Conservation (phyloP, 768 basidiomycete species). For the Suillus bovinus region DNA sequence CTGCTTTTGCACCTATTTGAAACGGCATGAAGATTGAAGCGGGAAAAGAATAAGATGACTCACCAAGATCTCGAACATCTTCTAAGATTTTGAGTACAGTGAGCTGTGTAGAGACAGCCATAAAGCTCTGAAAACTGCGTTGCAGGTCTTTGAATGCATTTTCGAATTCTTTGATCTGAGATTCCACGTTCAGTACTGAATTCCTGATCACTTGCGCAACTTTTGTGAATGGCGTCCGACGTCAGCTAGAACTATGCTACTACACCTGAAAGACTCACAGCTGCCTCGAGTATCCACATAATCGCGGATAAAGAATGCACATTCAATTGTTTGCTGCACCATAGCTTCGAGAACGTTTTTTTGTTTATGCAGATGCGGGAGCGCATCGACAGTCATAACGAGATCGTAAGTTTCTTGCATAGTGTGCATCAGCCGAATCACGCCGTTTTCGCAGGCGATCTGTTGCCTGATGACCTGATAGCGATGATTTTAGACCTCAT, state of each 20-base stretch:
- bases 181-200: neutral
- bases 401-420: constrained; percentile 3
- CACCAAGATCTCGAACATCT: neutral
- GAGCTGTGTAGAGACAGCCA: neutral
- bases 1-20: constrained; percentile 6
- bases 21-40: neutral
- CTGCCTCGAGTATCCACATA: constrained; percentile 25
- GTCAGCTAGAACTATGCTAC: neutral
- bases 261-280: constrained; percentile 14
- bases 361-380: neutral
- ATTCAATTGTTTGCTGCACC: constrained; percentile 26
- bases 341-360: constrained; percentile 10
- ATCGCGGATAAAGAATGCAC: constrained; percentile 30
- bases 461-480: neutral
- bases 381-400: neutral
- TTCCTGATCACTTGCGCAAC: constrained; percentile 2
- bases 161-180: constrained; percentile 6
- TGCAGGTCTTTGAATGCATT: constrained; percentile 2
- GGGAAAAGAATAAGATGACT: neutral
- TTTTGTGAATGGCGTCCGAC: neutral
- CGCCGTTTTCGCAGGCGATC: neutral
- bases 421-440: neutral
- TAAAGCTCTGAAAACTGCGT: neutral
- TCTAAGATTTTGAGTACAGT: constrained; percentile 1
- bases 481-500: neutral